These are phyloP conservation scores for Rosa chinensis DNA, from an alignment of 306 rosid species.

Conservation along the genomic window DNA sequence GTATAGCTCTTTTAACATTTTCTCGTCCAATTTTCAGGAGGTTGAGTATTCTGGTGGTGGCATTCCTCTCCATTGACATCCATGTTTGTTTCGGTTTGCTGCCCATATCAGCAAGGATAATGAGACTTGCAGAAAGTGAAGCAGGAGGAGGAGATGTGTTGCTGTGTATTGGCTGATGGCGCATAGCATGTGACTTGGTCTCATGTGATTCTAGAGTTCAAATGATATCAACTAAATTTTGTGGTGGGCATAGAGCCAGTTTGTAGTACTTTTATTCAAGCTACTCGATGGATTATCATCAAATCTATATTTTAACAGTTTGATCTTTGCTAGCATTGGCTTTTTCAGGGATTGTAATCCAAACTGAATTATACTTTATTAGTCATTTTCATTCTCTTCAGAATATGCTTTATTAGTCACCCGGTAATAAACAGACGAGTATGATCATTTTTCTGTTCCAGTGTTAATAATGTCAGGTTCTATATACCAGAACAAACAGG, in stretches of 20 bases:
- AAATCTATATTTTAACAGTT: neutral
- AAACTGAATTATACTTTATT: no score
- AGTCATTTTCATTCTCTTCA: neutral
- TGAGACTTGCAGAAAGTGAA: conserved; percentile 2
- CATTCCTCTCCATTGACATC: conserved; percentile 32
- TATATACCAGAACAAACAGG: no score
- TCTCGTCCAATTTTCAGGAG: conserved; percentile 38
- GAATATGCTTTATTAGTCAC: no score
- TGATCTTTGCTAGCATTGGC: no score
- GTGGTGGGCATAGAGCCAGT: conserved; percentile 16
- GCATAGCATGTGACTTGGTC: neutral
- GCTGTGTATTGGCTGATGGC: conserved; percentile 13
- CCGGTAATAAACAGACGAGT: no score
- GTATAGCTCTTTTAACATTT: neutral
- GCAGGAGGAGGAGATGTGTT: neutral
- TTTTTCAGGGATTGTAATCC: no score
- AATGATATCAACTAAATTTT: conserved; percentile 12
- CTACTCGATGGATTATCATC: conserved; percentile 1
- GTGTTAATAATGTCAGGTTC: no score
- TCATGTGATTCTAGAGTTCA: conserved; percentile 1
- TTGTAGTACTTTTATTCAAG: conserved; percentile 8
- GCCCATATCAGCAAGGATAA: neutral
- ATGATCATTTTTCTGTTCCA: no score
- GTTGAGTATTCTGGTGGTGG: conserved; percentile 60
- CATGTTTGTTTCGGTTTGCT: neutral